Base-by-base conservation (phyloP, 352 stramenopile species). In the Halophytophthora polymorphica region DNA sequence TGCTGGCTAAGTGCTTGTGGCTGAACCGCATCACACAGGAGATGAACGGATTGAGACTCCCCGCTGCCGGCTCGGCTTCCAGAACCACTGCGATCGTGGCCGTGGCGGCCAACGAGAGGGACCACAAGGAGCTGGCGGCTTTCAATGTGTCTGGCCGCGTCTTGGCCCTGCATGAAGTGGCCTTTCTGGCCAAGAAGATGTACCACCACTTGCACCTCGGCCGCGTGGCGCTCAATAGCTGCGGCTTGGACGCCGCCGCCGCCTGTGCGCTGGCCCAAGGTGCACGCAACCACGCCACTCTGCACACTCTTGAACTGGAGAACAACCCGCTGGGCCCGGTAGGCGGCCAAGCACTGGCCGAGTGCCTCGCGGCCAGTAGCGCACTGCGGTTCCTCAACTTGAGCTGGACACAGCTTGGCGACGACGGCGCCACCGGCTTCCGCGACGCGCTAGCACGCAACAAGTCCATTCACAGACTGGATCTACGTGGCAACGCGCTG, bases 351-450 rank as follows among this genome's bases (percentile, higher is more conserved):
- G 78, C 78, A 13, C 67, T 92, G 50, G 61, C 58, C 7, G 82
- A 90, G 51, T 83, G 68, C 39, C 61, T 92, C 19, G 56, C 69
- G 23, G 76, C 63, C 56, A 92, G 86, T 46, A 51, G 17, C 18
- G 79, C 76, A 21, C 60, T 92, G 10, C 86, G 61, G 5, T 73
- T 64, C 35, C 59, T 92, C 3, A 92, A 92, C 44, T 60, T 92
- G 39, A 92, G 82, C 64, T 92, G 78, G 78, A 89, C 88, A 38
- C 54, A 72, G 13, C 66, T 92, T 17, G 73, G 77, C 22, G 73
- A 92, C 23, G 79, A 77, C 25, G 82, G 77, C 6, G 76, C 78
- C 2, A 36, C 63, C 1, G 58, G 60, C 0, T 75, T 92, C 25
- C 50, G 62, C 13, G 45, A 60, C n/a, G 80, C 78, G 0, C 58